Evolutionary conservation across 2,329 filamentous ascomycete genomes (phyloP).

Genomic region (Stemphylium vesicarium): DNA sequence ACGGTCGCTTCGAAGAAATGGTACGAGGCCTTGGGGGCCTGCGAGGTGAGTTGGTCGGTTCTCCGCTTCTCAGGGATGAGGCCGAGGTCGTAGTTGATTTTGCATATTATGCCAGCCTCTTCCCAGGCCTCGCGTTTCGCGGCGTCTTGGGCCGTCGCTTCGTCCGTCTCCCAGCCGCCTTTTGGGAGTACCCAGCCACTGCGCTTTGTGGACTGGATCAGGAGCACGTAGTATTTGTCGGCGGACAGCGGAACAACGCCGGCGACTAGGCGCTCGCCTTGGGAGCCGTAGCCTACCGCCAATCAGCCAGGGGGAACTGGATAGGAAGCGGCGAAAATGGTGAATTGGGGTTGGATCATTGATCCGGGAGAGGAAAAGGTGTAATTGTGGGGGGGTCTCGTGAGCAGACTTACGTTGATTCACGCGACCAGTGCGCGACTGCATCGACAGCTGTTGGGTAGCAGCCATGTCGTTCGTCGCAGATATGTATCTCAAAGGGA

Average conservation of each 20-base stretch:
- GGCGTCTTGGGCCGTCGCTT: conserved; percentile 84
- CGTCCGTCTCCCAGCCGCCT: conserved; percentile 96
- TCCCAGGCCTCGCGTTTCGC: conserved; percentile 93
- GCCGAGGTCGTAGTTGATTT: conserved; percentile 83
- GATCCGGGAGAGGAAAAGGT: conserved; percentile 10
- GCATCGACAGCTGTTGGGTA: conserved; percentile 54
- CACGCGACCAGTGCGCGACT: conserved; percentile 76
- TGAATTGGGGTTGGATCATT: conserved; percentile 1
- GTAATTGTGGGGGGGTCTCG: conserved; percentile 18
- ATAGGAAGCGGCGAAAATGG: not conserved
- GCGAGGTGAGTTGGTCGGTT: conserved; percentile 57
- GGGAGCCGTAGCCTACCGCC: conserved; percentile 80
- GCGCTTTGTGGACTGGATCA: conserved; percentile 90
- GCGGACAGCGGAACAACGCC: conserved; percentile 88
- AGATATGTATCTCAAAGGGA: conserved; percentile 17
- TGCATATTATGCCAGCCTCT: conserved; percentile 90
- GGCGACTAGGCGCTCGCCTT: conserved; percentile 93
- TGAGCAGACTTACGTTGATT: conserved; percentile 75
- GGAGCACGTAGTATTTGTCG: conserved; percentile 85
- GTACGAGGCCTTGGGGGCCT: conserved; percentile 76
- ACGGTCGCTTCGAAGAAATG: conserved; percentile 90
- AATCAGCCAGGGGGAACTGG: conserved; percentile 17
- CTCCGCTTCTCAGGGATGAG: conserved; percentile 81
- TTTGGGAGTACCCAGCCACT: conserved; percentile 97
- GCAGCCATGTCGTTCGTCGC: conserved; percentile 50